A percentile compares a stretch with the other conserved stretches of the same genome.
Evolutionary conservation across 306 rosid genomes (phyloP).

Genomic region (Vigna mungo): DNA sequence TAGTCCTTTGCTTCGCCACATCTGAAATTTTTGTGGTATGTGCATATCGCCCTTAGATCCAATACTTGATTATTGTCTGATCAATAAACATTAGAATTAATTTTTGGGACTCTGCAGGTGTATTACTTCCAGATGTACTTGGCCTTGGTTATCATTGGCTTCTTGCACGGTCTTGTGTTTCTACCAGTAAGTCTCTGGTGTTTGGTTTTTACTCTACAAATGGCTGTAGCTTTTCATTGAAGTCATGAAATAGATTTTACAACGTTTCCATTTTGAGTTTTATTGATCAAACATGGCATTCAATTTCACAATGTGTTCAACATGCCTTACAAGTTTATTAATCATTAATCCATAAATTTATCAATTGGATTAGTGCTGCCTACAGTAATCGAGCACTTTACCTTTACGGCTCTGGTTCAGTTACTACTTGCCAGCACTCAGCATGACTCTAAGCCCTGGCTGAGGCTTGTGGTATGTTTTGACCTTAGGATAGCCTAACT

Average conservation of each 20-base stretch:
- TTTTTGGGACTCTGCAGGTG: constrained; percentile 66
- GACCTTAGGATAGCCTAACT: constrained; percentile 4
- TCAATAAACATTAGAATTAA: constrained; percentile 31
- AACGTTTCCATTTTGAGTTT: constrained; percentile 29
- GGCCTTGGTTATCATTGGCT: constrained; percentile 92
- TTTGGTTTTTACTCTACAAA: constrained; percentile 35
- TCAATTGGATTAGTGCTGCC: constrained; percentile 6
- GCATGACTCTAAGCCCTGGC: not conserved
- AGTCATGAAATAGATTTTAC: not conserved
- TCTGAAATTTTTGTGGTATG: constrained; percentile 95
- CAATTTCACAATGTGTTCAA: not conserved
- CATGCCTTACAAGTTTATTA: not conserved
- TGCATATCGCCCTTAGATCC: constrained; percentile 44
- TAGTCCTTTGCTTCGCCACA: constrained; percentile 87
- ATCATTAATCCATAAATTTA: constrained; percentile 17
- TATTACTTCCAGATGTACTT: constrained; percentile 98
- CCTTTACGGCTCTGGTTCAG: not conserved
- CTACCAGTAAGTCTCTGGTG: constrained; percentile 74
- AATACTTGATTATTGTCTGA: constrained; percentile 29
- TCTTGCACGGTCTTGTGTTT: constrained; percentile 95
- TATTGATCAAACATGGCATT: constrained; percentile 20
- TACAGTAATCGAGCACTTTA: not conserved
- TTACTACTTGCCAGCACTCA: constrained; percentile 5
- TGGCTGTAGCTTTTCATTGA: constrained; percentile 1
- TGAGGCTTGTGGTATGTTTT: constrained; percentile 31